A percentile compares a stretch with the other conserved stretches of the same genome.
These are phyloP conservation scores for Keqinozyma sinolaborantium DNA, from an alignment of 1,139 yeast genomes.

Conservation along the genomic window DNA sequence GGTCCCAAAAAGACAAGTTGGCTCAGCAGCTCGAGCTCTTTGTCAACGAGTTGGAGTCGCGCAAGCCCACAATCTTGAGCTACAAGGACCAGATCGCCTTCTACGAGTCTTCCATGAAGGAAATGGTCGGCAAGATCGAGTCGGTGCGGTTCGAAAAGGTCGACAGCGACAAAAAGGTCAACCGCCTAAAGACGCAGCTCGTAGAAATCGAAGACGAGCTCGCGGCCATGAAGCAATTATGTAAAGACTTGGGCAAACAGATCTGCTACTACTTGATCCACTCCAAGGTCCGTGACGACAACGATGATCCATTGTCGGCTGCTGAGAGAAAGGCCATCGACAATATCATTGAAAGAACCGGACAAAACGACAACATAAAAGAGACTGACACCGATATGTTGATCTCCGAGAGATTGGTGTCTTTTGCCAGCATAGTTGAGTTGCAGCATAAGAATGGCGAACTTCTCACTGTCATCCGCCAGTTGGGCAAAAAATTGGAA, in stretches of 20 bases:
- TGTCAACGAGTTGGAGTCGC: slow-evolving; percentile 71
- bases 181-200: slow-evolving; percentile 25
- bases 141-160: slow-evolving; percentile 33
- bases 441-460: slow-evolving; percentile 74
- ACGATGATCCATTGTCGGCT: slow-evolving; percentile 53
- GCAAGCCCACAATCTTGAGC: slow-evolving; percentile 74
- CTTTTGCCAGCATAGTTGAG: slow-evolving; percentile 64
- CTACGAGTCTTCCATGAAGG: slow-evolving; percentile 37
- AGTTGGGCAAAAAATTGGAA: slow-evolving; percentile 69
- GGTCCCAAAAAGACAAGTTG: slow-evolving; percentile 65
- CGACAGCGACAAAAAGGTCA: slow-evolving; percentile 37
- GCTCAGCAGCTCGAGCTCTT: slow-evolving; percentile 70
- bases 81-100: slow-evolving; percentile 53
- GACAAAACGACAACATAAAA: slow-evolving; percentile 23
- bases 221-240: slow-evolving; percentile 48
- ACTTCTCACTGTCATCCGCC: slow-evolving; percentile 62
- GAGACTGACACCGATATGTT: slow-evolving; percentile 68
- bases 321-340: slow-evolving; percentile 57
- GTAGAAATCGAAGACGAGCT: slow-evolving; percentile 38
- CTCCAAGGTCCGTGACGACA: slow-evolving; percentile 50
- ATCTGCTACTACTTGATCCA: slow-evolving; percentile 71
- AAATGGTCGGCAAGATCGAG: slow-evolving; percentile 38
- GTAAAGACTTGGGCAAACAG: slow-evolving; percentile 75
- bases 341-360: slow-evolving; percentile 34
- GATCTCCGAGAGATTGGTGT: slow-evolving; percentile 70